Base-by-base conservation (phyloP, 2,329 filamentous ascomycete species). In the Colletotrichum theobromicola region DNA sequence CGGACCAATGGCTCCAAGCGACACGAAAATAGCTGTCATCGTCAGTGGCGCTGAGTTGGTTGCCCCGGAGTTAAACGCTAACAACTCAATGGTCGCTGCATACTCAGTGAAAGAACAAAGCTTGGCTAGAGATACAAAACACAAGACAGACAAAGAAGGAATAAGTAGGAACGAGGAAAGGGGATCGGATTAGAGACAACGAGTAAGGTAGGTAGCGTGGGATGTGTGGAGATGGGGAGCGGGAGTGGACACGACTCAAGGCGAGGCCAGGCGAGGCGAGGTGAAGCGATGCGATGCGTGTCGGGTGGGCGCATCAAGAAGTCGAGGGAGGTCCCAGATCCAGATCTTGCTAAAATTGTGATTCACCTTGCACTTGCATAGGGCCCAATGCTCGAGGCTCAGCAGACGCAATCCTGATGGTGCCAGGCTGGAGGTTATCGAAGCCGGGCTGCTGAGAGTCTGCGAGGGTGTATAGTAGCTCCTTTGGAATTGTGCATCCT, bases 311-410 rank as follows among this genome's bases (percentile, higher is more conserved):
- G 46, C 63, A 34, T 55, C 46, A 28, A 66, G 18, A 37, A 55
- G 10, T 55, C 8, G 46, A 67, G 65, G 53, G 65, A 68, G 53
- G 66, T 26, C 55, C 53, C 64, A 57, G 66, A 68, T 61, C 66
- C 35, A 68, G 66, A 68, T 68, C 66, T 68, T 6, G 46, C 37
- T 42, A 55, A 68, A 21, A 37, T 66, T 55, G 12, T 68, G 66
- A 68, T 68, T 68, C 66, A 68, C 66, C 35, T 50, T 35, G 35
- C 53, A 35, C 66, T 68, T 61, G 66, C 66, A 61, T 68, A 61
- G 42, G n/a, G 10, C 42, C 42, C 42, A 50, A 21, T 13, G 42
- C 42, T 50, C n/a, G n/a, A 18, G 53, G 55, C 66, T 60, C 66
- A 46, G 21, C 34, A 61, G 32, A 28, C 15, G 55, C 32, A 30